Conservation (phyloP, 1,139 yeast species). For the Yamadazyma mexicana region DNA sequence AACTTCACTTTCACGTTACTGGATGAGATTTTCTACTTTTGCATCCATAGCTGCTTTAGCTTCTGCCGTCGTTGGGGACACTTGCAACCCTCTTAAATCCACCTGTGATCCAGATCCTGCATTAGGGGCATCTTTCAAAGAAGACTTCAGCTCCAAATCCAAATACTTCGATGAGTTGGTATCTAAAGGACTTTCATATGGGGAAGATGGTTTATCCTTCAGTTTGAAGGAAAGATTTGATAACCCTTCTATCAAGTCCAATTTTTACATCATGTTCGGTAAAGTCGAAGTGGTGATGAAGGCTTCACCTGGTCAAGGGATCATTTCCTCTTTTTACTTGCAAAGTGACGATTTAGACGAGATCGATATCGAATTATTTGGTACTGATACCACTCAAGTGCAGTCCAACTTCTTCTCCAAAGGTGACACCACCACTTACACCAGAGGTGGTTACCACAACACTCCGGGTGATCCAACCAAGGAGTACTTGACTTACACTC, state of each 20-base stretch:
- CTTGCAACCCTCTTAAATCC: slow-evolving; percentile 36
- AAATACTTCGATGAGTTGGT: slow-evolving; percentile 34
- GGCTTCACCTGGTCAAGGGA: slow-evolving; percentile 75
- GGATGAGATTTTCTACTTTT: slow-evolving; percentile 12
- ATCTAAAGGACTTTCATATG: slow-evolving; percentile 25
- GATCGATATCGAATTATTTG: slow-evolving; percentile 83
- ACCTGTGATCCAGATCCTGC: slow-evolving; percentile 51
- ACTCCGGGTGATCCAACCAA: slow-evolving; percentile 49
- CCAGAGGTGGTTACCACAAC: slow-evolving; percentile 72
- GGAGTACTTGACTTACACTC: slow-evolving; percentile 69
- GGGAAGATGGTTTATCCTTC: slow-evolving; percentile 54
- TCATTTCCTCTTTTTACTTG: slow-evolving; percentile 75
- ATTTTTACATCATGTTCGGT: slow-evolving; percentile 86
- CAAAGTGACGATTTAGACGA: slow-evolving; percentile 89
- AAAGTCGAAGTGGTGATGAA: slow-evolving; percentile 69
- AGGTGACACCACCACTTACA: slow-evolving; percentile 74
- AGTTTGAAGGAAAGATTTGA: slow-evolving; percentile 62
- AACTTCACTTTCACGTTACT: no score
- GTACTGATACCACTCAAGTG: slow-evolving; percentile 68
- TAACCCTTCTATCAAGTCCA: slow-evolving; percentile 73
- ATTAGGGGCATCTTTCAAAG: slow-evolving; percentile 52
- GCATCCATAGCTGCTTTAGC: slow-evolving; percentile 10
- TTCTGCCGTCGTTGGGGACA: slow-evolving; percentile 8
- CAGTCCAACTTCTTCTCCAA: slow-evolving; percentile 83
- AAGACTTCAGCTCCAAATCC: slow-evolving; percentile 47